These are phyloP conservation scores for Mortierella sp. DNA, from an alignment of 371 early-diverging fungal species.

Conservation along the genomic window DNA sequence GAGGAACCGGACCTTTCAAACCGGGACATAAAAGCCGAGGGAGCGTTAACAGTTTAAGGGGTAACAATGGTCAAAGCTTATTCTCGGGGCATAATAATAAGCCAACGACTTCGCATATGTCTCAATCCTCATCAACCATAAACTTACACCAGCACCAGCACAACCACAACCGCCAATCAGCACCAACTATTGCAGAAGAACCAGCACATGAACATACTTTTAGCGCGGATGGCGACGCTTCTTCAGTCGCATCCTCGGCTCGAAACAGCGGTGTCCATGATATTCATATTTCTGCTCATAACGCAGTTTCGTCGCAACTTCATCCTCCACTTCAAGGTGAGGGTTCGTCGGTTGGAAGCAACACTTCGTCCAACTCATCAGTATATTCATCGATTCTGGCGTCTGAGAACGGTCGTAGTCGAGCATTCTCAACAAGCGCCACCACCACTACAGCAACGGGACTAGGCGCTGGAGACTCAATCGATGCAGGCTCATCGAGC, in stretches of 20 bases:
- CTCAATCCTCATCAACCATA: constrained; percentile 3
- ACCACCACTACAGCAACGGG: not conserved
- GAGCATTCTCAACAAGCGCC: constrained; percentile 14
- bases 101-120: constrained; percentile 11
- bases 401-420: constrained; percentile 8
- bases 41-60: constrained; percentile 45
- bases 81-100: constrained; percentile 40
- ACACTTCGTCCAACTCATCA: constrained; percentile 25
- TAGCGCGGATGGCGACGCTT: not conserved
- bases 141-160: constrained; percentile 9
- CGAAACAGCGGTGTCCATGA: constrained; percentile 8
- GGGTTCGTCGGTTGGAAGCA: constrained; percentile 9
- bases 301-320: not conserved
- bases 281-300: not conserved
- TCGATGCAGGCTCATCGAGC: constrained; percentile 30
- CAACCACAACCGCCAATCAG: constrained; percentile 13
- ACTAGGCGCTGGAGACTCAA: not conserved
- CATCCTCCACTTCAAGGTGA: constrained; percentile 11
- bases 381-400: constrained; percentile 21
- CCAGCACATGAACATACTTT: not conserved
- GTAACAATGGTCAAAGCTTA: constrained; percentile 43
- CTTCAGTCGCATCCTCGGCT: constrained; percentile 2
- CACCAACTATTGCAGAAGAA: constrained; percentile 36
- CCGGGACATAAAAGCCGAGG: constrained; percentile 47
- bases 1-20: constrained; percentile 28